Base-by-base conservation (phyloP, 2,329 filamentous ascomycete genomes). In the Hirsutella thompsonii region DNA sequence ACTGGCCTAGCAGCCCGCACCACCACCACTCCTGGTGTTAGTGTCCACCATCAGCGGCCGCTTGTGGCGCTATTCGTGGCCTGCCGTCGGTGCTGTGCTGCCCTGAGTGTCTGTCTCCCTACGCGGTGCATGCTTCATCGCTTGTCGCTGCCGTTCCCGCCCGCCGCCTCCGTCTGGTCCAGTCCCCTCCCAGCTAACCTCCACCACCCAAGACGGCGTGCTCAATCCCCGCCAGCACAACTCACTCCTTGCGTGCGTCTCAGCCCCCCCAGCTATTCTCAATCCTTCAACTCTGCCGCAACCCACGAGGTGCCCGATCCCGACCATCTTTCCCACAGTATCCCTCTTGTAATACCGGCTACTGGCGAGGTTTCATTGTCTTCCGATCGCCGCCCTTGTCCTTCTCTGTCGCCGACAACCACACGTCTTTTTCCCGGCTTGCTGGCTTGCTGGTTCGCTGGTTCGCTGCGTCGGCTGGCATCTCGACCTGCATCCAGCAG, bases 311-410 rank as follows among this genome's bases (percentile, higher is more conserved):
- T 39, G 38, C 43, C 43, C 32, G 37, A 42, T 32, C 33, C 45
- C 29, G 32, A 39, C 46, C 46, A 39, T 14, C n/a, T 21, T 36
- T 35, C 16, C 47, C 47, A 42, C 42, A 55, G 52, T 53, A 54
- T 52, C 47, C 45, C 43, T 47, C 58, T 18, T 59, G 54, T 59
- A 59, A 59, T 59, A 58, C 48, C 53, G 53, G 54, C 48, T 53
- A 48, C 54, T 54, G 52, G 49, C 52, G 28, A 38, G 50, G 23
- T 46, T 38, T 36, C 44, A 9, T 36, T 19, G 6, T 36, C 34
- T 11, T 11, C 32, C 18, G 16, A 16, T 20, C 34, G 18, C 16
- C 32, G 32, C 30, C n/a, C 30, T 32, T 8, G 30, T 16, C 13
- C 30, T 32, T 32, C 30, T 13, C 30, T 32, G 5, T 29, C 30